Percentiles rank a stretch among this genome's conserved stretches.
phyloP scores from a whole-genome alignment of 1,139 yeast species.

The Saccharomycopsis hybrid region DNA sequence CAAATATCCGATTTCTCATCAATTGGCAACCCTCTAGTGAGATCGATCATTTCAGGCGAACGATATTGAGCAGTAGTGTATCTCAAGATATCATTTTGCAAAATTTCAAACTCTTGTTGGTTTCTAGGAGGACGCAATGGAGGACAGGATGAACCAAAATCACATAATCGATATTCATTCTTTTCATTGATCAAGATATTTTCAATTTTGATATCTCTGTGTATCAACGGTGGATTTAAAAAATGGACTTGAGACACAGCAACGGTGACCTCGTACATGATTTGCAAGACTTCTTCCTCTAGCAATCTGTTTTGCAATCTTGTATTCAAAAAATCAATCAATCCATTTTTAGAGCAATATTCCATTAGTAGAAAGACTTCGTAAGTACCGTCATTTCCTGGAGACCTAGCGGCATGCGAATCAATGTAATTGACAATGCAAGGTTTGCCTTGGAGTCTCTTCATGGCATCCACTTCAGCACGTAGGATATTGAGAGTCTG shows the following conservation, averaged over 20 bases:
- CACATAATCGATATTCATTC: constrained; percentile 77
- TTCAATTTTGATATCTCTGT: constrained; percentile 92
- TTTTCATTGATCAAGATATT: constrained; percentile 76
- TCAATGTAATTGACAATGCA: constrained; percentile 87
- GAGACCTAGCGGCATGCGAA: constrained; percentile 81
- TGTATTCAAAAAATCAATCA: constrained; percentile 93
- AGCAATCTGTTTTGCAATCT: constrained; percentile 72
- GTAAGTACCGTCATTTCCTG: constrained; percentile 39
- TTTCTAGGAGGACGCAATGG: constrained; percentile 59
- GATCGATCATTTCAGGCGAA: constrained; percentile 94
- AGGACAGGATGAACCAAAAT: constrained; percentile 87
- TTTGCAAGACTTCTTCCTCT: constrained; percentile 74
- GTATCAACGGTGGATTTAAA: constrained; percentile 72
- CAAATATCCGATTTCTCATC: constrained; percentile 94
- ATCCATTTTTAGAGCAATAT: constrained; percentile 77
- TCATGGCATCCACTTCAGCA: constrained; percentile 83
- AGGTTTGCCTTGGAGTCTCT: constrained; percentile 67
- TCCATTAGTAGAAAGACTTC: constrained; percentile 94
- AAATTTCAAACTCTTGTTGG: constrained; percentile 55
- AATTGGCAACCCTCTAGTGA: constrained; percentile 75
- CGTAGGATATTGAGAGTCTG: constrained; percentile 59
- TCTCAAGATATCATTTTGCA: constrained; percentile 78
- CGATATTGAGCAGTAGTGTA: constrained; percentile 98
- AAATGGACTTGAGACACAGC: constrained; percentile 91
- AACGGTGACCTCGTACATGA: constrained; percentile 74